A percentile compares a stretch with the other conserved stretches of the same genome.
Evolutionary conservation across 2,329 filamentous ascomycete genomes (phyloP).

Genomic region (Colletotrichum eleusines): DNA sequence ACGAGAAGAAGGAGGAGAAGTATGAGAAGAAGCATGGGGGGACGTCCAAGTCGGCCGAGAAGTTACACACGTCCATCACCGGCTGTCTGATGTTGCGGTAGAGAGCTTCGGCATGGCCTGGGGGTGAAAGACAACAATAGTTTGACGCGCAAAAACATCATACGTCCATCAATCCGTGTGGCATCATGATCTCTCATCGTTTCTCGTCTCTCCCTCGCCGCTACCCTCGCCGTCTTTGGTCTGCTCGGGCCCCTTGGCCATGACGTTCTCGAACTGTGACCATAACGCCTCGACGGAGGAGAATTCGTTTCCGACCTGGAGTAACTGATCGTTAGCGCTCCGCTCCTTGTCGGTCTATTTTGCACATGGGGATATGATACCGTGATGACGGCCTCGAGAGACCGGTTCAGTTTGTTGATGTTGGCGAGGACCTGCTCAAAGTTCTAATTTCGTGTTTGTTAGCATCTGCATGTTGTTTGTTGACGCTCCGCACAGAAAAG

Average conservation of each 20-base stretch:
- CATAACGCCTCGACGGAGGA: conserved; percentile 96
- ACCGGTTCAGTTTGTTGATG: conserved; percentile 94
- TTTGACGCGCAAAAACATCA: neutral
- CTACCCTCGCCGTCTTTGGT: conserved; percentile 44
- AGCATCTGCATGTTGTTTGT: conserved; percentile 54
- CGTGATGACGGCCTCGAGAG: conserved; percentile 89
- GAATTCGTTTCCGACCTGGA: conserved; percentile 92
- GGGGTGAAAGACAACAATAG: neutral
- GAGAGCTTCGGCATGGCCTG: neutral
- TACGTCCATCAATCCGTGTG: conserved; percentile 8
- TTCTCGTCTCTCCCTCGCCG: conserved; percentile 46
- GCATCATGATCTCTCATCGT: conserved; percentile 45
- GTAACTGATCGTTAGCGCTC: neutral
- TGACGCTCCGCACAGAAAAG: neutral
- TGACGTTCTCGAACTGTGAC: conserved; percentile 97
- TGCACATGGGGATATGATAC: conserved; percentile 57
- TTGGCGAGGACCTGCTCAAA: conserved; percentile 95
- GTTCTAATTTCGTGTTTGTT: conserved; percentile 57
- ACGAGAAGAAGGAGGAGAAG: neutral
- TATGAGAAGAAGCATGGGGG: neutral
- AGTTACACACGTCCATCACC: neutral
- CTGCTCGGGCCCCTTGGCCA: conserved; percentile 75
- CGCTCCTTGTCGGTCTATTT: neutral
- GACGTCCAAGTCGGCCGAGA: neutral
- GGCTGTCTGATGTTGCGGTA: neutral